These are phyloP conservation scores for Colletotrichum somersetense DNA, from an alignment of 2,329 filamentous ascomycete species.

Conservation along the genomic window DNA sequence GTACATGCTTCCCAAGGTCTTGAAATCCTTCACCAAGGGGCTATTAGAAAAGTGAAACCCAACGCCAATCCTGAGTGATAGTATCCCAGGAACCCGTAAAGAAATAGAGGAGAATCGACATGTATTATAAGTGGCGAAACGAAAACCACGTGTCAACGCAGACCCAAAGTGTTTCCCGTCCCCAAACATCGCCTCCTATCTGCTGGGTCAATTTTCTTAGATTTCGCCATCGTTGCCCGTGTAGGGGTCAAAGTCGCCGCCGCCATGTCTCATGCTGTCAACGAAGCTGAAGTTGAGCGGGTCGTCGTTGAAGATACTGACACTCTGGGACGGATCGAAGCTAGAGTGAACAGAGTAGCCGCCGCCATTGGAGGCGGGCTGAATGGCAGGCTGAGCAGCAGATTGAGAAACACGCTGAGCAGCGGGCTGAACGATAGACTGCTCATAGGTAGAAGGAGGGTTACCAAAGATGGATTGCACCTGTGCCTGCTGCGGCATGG, in stretches of 20 bases:
- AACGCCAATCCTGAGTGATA: constrained; percentile 24
- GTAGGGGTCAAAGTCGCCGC: constrained; percentile 39
- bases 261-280: constrained; percentile 11
- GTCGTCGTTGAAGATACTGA: constrained; percentile 17
- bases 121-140: not conserved
- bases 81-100: not conserved
- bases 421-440: not conserved
- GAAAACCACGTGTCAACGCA: not conserved
- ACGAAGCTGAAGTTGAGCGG: constrained; percentile 28
- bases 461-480: not conserved
- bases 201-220: constrained; percentile 42
- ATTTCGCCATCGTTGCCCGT: constrained; percentile 54
- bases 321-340: constrained; percentile 22
- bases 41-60: constrained; percentile 1
- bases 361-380: constrained; percentile 1
- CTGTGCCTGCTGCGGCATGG: constrained; percentile 10
- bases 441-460: not conserved
- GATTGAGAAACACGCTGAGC: not conserved
- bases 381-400: not conserved
- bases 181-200: not conserved
- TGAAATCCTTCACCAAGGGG: constrained; percentile 11
- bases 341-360: constrained; percentile 14
- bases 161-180: not conserved
- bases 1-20: constrained; percentile 21
- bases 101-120: not conserved